Base-by-base conservation (phyloP, 352 stramenopile species). In the Pythium brassicae region DNA sequence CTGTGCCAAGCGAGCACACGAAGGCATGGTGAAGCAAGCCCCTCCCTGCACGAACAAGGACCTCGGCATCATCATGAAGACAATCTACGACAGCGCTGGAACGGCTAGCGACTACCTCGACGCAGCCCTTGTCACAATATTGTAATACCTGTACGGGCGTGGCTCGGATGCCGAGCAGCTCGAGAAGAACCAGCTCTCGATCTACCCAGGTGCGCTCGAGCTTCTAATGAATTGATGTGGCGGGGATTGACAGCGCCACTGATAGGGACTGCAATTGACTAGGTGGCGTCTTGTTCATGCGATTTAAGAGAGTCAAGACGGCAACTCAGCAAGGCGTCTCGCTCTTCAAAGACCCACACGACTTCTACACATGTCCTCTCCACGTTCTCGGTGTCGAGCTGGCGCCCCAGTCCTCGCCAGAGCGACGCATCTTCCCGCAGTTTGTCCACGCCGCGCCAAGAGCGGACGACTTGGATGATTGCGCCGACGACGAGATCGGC, bases 101-200 rank as follows among this genome's bases (percentile, higher is more conserved):
- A 20, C 17, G 3, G 19, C 45, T 6, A 53, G 14, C 48, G 48
- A 53, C 27, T 53, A 43, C 32, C 15, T 27, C 17, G 48, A 53
- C 27, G 19, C 27, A 2, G 48, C 32, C 3, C 27, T 53, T 14
- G 19, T 29, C 12, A 19, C 19, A 32, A 15, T 25, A 10, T 48
- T 34, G 47, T 61, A 11, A 43, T 27, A 29, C n/a, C 42, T 15
- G 42, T 47, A 44, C 34, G 58, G 10, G 40, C 39, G 40, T 32
- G 6, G 56, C 53, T 62, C 48, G 6, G 62, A 61, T 19, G 49
- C 53, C 19, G 57, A 69, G 44, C 52, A 57, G 50, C 17, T 65
- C 15, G 48, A 61, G 20, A 64, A 65, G 27, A 53, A 55, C n/a
- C 62, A 65, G 10, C 47, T 65, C 8, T 64, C 40, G 15, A 44